Conservation (phyloP, 805 yeast genomes). For the Ogataea paradorogensis region DNA sequence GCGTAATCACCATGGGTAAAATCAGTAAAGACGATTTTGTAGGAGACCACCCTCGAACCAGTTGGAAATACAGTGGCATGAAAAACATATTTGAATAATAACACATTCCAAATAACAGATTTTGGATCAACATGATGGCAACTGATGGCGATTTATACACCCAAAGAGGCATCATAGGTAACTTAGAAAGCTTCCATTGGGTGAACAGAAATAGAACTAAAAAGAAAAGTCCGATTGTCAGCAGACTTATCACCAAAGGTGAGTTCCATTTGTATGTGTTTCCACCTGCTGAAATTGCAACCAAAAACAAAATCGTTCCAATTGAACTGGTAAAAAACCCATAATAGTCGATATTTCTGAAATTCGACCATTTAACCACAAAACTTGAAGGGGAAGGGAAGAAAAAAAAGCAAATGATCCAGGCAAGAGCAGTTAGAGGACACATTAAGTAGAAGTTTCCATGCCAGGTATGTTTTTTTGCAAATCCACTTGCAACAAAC, state of each 20-base stretch:
- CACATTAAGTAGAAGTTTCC: conserved; percentile 48
- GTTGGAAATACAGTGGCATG: conserved; percentile 48
- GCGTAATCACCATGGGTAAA: conserved; percentile 44
- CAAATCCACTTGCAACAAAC: conserved; percentile 50
- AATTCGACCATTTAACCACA: conserved; percentile 35
- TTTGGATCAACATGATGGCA: conserved; percentile 36
- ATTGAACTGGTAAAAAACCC: conserved; percentile 51
- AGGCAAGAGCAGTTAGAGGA: conserved; percentile 39
- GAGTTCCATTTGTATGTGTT: conserved; percentile 54
- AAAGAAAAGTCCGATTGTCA: conserved; percentile 41
- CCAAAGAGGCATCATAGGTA: conserved; percentile 55
- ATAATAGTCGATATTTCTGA: conserved; percentile 47
- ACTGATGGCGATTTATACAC: conserved; percentile 38
- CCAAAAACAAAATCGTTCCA: conserved; percentile 46
- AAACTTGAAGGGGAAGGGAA: conserved; percentile 36
- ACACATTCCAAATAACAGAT: conserved; percentile 47
- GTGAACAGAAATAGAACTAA: conserved; percentile 44
- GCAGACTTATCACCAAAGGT: conserved; percentile 38
- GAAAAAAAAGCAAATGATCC: conserved; percentile 28
- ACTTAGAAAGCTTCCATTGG: conserved; percentile 46
- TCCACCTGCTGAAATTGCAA: conserved; percentile 66
- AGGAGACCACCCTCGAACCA: conserved; percentile 40
- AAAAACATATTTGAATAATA: conserved; percentile 47
- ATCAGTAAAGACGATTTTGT: conserved; percentile 40
- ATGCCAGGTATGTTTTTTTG: conserved; percentile 45